phyloP scores from a whole-genome alignment of 2,329 filamentous ascomycete species.

The Colletotrichum sp. region DNA sequence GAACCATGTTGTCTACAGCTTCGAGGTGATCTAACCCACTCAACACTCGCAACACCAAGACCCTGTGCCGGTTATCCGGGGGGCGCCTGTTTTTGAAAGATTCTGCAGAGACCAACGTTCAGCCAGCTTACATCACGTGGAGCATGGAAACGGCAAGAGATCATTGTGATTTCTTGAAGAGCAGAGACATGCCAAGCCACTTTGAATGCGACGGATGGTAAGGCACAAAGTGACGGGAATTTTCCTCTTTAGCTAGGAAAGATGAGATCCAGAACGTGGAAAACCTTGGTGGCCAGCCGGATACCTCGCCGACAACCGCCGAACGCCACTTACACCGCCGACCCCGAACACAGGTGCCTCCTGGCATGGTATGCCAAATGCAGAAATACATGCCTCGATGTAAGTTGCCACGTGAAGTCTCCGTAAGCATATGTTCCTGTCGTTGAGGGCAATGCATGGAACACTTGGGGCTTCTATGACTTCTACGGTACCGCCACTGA shows the following conservation, averaged over 20 bases:
- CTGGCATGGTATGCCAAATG: background rate
- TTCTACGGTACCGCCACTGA: background rate
- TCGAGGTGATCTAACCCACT: background rate
- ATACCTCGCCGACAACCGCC: background rate
- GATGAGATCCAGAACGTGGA: background rate
- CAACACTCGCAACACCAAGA: background rate
- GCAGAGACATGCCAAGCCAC: background rate
- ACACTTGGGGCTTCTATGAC: background rate
- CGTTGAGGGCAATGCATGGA: background rate
- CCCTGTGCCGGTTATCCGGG: background rate
- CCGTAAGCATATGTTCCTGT: background rate
- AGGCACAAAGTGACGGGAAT: background rate
- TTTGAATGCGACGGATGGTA: background rate
- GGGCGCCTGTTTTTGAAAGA: background rate
- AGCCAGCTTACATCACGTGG: background rate
- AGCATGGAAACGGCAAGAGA: background rate
- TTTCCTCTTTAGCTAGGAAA: background rate
- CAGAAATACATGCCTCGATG: background rate
- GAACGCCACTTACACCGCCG: background rate
- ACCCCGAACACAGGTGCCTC: background rate
- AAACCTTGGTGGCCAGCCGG: background rate
- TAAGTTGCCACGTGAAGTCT: background rate
- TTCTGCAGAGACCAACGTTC: background rate
- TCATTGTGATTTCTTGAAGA: background rate
- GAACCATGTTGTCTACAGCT: background rate